Conservation (phyloP, 306 rosid species). For the Prunus persica region Prunus_persica_NCBIv2 NC_034009.1:23309501-23310000, state of each 20-base stretch:
- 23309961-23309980: conserved; percentile 46
- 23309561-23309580: conserved; percentile 47
- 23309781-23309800: conserved; percentile 51
- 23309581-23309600: conserved; percentile 71
- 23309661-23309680: conserved; percentile 20
- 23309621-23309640: background rate
- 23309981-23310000: conserved; percentile 5
- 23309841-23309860: no score
- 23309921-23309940: conserved; percentile 60
- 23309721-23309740: no score
- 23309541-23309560: conserved; percentile 51
- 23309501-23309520: conserved; percentile 29
- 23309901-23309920: conserved; percentile 86
- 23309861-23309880: no score
- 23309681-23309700: background rate
- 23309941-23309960: conserved; percentile 79
- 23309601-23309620: conserved; percentile 36
- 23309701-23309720: conserved; percentile 1
- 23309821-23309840: background rate
- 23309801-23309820: background rate
- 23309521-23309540: conserved; percentile 25
- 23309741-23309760: conserved; percentile 17
- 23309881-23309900: conserved; percentile 34
- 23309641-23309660: conserved; percentile 38
- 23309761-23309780: conserved; percentile 77